Evolutionary conservation across 1,284 basidiomycete genomes (phyloP).

Genomic region (Irpex sp.): DNA sequence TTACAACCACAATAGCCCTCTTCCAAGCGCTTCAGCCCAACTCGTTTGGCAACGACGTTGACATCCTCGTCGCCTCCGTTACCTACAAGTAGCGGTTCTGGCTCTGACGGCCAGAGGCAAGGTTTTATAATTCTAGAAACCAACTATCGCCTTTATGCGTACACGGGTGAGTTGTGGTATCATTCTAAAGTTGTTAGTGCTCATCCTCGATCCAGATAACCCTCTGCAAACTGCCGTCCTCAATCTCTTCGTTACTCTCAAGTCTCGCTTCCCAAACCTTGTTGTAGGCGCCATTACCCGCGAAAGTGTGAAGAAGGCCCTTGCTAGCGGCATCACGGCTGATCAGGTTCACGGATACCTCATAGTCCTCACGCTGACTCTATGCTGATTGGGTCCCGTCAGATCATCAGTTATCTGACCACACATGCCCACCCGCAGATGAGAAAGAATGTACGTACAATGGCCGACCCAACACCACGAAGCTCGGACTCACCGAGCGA

Average conservation of each 20-base stretch:
- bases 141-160: conserved; percentile 97
- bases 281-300: conserved; percentile 94
- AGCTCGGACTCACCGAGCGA: neutral
- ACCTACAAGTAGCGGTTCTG: conserved; percentile 57
- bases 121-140: conserved; percentile 98
- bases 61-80: conserved; percentile 78
- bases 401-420: conserved; percentile 95
- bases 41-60: conserved; percentile 92
- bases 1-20: conserved; percentile 40
- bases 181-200: conserved; percentile 1
- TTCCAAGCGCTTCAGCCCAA: conserved; percentile 87
- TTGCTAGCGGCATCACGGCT: conserved; percentile 94
- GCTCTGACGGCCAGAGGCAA: conserved; percentile 58
- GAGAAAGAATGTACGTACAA: conserved; percentile 77
- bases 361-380: neutral
- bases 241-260: conserved; percentile 90
- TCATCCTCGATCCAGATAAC: conserved; percentile 59
- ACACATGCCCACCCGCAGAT: conserved; percentile 98
- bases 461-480: neutral
- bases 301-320: conserved; percentile 91
- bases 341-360: conserved; percentile 67
- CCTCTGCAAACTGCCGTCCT: conserved; percentile 95
- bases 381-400: neutral
- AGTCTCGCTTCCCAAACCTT: conserved; percentile 94
- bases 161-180: conserved; percentile 68